Percentiles rank a stretch among this genome's conserved stretches.
Conservation (phyloP, 805 yeast genomes). For the Danielozyma ontarioensis region DNA sequence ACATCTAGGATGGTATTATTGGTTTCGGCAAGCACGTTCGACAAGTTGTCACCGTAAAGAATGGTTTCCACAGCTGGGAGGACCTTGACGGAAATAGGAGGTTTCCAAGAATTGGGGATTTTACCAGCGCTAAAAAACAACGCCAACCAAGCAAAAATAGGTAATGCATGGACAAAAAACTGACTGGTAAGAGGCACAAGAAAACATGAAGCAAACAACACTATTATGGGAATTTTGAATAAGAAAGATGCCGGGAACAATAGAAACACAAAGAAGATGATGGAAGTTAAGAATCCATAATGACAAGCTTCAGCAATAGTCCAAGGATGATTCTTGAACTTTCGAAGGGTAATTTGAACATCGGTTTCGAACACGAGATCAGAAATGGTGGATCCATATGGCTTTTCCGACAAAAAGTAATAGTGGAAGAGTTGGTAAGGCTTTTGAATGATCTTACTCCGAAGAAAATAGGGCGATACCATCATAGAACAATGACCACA, state of each 20-base stretch:
- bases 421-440: conserved; percentile 42
- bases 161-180: conserved; percentile 77
- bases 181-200: conserved; percentile 74
- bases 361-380: conserved; percentile 47
- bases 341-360: conserved; percentile 35
- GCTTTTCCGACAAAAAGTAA: conserved; percentile 52
- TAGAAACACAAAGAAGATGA: conserved; percentile 54
- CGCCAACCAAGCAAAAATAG: conserved; percentile 81
- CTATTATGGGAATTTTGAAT: conserved; percentile 31
- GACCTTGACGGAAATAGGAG: conserved; percentile 83
- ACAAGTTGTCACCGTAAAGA: conserved; percentile 84
- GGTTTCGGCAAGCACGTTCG: conserved; percentile 74
- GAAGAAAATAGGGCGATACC: conserved; percentile 11
- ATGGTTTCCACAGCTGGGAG: conserved; percentile 91
- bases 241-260: conserved; percentile 53
- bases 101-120: conserved; percentile 70
- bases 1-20: conserved; percentile 65
- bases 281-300: conserved; percentile 45
- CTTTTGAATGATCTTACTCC: conserved; percentile 24
- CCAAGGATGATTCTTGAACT: conserved; percentile 39
- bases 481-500: no score
- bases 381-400: conserved; percentile 43
- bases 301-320: conserved; percentile 45
- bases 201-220: conserved; percentile 44
- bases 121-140: conserved; percentile 73